Evolutionary conservation across 805 yeast genomes (phyloP), one percentile per base, ranked within the genome.

Genomic region (Spathaspora hagerdaliae): DNA sequence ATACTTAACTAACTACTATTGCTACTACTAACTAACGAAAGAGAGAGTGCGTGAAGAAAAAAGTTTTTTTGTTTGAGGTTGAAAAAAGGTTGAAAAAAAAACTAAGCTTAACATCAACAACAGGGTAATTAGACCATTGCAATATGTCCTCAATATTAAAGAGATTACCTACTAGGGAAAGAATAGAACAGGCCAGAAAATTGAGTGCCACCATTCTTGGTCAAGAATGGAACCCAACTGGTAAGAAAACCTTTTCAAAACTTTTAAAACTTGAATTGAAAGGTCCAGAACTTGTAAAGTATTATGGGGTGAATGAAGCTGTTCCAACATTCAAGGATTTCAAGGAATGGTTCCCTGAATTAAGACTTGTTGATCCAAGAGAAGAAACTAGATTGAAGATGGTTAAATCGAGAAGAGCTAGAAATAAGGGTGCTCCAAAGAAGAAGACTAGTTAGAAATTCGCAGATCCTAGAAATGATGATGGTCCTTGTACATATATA

Each of bases 341-440:
- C 60, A 78, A 77, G 57, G 62, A 69, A 33, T 67, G 82, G 65
- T 82, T 71, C 54, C 75, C 75, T 54, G 74, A 69, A 45, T 63
- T 71, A 49, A 69, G 71, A 43, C 76, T 87, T 52, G 74, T 76
- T 6, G 85, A 85, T 54, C 85, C 84, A 44, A 80, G 78, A 49
- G 95, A 87, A 61, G 79, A 75, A 37, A 82, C 83, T 64, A 76
- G 96, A 65, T 58, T 84, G 50, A 76, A 71, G 48, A 81, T 81
- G 79, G 82, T 81, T 19, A 80, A 58, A 31, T 73, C 68, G 46
- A 76, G 87, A 65, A 86, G 82, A 74, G 83, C 85, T 77, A 85
- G 94, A 79, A 91, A 88, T 66, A 87, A 87, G 67, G 91, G 92
- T 64, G 89, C 94, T 10, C 95, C 94, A 56, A 79, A 83, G 73